Percentiles rank a stretch among this genome's conserved stretches.
phyloP scores from a whole-genome alignment of 2,329 filamentous ascomycete species.

The Aureobasidium leucospermi region DNA sequence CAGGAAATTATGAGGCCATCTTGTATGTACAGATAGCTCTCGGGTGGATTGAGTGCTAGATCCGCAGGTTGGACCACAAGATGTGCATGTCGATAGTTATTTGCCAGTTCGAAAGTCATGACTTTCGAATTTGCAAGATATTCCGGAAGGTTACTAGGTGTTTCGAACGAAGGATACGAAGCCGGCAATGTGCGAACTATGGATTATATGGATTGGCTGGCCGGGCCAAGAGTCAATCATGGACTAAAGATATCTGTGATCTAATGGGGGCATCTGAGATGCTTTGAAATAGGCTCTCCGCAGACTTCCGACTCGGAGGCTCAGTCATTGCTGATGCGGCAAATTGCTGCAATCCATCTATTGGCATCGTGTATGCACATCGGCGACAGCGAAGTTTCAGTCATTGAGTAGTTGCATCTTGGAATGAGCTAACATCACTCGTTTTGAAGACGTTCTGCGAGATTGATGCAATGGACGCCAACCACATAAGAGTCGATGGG shows the following conservation, averaged over 20 bases:
- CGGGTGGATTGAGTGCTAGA: constrained; percentile 30
- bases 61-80: constrained; percentile 48
- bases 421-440: not conserved
- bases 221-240: not conserved
- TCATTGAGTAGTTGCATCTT: too few relatives aligned
- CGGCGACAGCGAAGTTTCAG: too few relatives aligned
- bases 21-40: constrained; percentile 35
- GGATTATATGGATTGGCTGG: not conserved
- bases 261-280: not conserved
- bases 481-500: too few relatives aligned
- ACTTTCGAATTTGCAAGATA: not conserved
- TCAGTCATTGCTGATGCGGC: not conserved
- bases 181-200: not conserved
- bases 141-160: not conserved
- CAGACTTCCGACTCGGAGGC: not conserved
- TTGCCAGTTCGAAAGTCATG: constrained; percentile 28
- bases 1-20: constrained; percentile 35
- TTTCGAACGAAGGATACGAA: not conserved
- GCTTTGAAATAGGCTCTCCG: not conserved
- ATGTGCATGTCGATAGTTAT: constrained; percentile 35
- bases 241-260: not conserved
- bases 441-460: not conserved
- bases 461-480: too few relatives aligned
- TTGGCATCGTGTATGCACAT: too few relatives aligned
- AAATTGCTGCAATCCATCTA: too few relatives aligned